phyloP scores from a whole-genome alignment of 176 grass and related monocot genomes.

The Coix lacrymajobi region DNA sequence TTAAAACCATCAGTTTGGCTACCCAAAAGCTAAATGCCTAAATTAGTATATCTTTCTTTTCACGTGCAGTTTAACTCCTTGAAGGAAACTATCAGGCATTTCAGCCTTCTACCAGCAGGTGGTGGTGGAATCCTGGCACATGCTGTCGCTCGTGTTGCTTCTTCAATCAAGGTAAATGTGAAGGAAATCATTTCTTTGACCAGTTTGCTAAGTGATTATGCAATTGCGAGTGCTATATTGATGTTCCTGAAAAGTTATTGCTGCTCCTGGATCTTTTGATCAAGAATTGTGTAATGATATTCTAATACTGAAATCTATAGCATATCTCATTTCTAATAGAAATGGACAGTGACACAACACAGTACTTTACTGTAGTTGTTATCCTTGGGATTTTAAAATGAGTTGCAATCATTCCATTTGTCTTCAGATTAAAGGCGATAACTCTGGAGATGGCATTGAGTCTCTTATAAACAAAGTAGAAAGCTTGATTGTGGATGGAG shows the following conservation, averaged over 20 bases:
- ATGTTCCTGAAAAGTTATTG: neutral
- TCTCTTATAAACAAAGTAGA: slow-evolving; percentile 74
- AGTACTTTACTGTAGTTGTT: neutral
- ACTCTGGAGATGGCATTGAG: slow-evolving; percentile 74
- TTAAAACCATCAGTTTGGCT: neutral
- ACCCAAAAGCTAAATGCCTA: neutral
- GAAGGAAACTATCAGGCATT: slow-evolving; percentile 79
- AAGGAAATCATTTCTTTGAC: slow-evolving; percentile 1
- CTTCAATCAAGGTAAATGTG: slow-evolving; percentile 73
- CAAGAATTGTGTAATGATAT: neutral
- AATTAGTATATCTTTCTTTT: slow-evolving; percentile 10
- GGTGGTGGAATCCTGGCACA: slow-evolving; percentile 86
- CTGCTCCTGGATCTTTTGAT: neutral
- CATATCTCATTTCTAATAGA: neutral
- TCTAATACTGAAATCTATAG: neutral
- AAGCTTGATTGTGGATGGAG: slow-evolving; percentile 59
- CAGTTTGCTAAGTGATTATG: neutral
- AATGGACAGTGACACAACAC: no score
- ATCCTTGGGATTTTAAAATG: neutral
- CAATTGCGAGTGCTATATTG: neutral
- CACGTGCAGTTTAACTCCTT: slow-evolving; percentile 75
- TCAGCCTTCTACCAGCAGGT: slow-evolving; percentile 81
- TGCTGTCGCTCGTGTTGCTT: slow-evolving; percentile 73
- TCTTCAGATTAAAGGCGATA: slow-evolving; percentile 77
- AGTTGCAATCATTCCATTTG: slow-evolving; percentile 28